Evolutionary conservation across 2,329 filamentous ascomycete species (phyloP).

Genomic region (Talaromyces sp.): DNA sequence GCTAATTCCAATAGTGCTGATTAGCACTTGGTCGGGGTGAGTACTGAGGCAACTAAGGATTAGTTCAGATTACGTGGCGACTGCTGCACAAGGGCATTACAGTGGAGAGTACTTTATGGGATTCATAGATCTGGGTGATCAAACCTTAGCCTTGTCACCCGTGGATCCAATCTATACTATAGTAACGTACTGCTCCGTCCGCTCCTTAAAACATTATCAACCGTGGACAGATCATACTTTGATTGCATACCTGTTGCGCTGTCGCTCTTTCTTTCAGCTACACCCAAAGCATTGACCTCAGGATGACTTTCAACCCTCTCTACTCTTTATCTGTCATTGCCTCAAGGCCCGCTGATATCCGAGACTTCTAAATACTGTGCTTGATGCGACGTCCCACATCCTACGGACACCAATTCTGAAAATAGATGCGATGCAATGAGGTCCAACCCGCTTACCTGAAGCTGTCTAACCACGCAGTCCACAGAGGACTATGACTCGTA

Average conservation of each 20-base stretch:
- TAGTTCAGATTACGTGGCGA: not conserved
- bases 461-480: slow-evolving; percentile 20
- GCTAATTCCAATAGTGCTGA: not conserved
- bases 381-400: not conserved
- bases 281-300: slow-evolving; percentile 30
- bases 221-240: slow-evolving; percentile 13
- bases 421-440: too few species aligned
- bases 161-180: not conserved
- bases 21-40: not conserved
- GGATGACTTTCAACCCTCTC: slow-evolving; percentile 26
- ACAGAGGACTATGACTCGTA: slow-evolving; percentile 26
- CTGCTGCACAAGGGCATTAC: not conserved
- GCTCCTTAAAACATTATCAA: too few species aligned
- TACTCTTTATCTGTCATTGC: slow-evolving; percentile 25
- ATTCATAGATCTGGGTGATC: not conserved
- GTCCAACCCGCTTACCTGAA: too few species aligned
- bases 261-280: slow-evolving; percentile 25
- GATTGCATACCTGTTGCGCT: slow-evolving; percentile 26
- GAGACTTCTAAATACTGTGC: not conserved
- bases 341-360: slow-evolving; percentile 19
- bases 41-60: too few species aligned
- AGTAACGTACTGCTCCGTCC: too few species aligned
- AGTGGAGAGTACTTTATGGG: not conserved
- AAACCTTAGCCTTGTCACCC: not conserved
- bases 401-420: too few species aligned